A percentile compares a stretch with the other conserved stretches of the same genome.
These are phyloP conservation scores for Eucalyptus camaldulensis DNA, from an alignment of 345 rosid genomes.

Conservation along the genomic window DNA sequence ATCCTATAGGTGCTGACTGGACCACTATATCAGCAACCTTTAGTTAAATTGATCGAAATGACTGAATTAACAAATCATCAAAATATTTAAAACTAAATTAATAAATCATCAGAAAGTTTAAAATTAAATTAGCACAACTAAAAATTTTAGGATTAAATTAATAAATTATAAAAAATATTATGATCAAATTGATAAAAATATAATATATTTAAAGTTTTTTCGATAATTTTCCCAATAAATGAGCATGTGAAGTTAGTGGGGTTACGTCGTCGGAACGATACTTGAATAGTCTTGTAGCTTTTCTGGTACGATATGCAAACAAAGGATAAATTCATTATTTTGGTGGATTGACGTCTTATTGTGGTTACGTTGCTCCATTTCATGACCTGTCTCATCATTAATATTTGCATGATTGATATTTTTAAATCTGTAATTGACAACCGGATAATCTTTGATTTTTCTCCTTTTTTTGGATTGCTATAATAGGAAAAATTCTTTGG, in stretches of 20 bases:
- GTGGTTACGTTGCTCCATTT: not conserved
- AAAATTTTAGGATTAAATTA: accelerated
- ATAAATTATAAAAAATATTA: too few species aligned
- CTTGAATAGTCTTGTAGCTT: not conserved
- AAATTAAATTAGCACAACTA: too few species aligned
- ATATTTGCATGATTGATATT: not conserved
- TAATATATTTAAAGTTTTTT: too few species aligned
- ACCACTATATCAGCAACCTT: too few species aligned
- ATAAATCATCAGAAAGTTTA: accelerated
- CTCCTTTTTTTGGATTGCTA: not conserved
- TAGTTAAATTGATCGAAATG: too few species aligned
- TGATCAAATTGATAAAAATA: too few species aligned
- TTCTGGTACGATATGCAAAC: not conserved
- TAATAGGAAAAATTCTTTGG: not conserved
- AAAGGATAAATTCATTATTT: not conserved
- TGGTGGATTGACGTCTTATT: not conserved
- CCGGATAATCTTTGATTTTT: not conserved
- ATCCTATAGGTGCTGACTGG: too few species aligned
- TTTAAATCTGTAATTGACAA: not conserved
- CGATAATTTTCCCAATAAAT: accelerated
- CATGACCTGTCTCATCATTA: not conserved
- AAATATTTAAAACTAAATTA: too few species aligned
- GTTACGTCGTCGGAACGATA: not conserved
- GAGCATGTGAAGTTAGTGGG: not conserved
- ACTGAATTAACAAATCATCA: too few species aligned